phyloP scores from a whole-genome alignment of 1,139 yeast species.

The Diutina pseudorugosa region DNA sequence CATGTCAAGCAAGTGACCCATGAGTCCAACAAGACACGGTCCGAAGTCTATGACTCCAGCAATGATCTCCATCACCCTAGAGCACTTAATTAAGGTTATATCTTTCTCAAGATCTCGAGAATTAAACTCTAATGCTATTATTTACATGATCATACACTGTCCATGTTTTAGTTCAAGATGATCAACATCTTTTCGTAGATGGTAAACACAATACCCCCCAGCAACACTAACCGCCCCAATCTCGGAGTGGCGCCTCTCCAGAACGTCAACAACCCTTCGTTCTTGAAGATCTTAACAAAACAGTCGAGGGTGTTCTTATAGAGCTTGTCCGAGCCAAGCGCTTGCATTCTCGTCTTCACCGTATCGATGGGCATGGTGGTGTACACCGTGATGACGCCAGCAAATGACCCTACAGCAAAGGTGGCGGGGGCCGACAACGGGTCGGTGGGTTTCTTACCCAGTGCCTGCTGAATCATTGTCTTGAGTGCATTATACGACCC shows the following conservation, averaged over 20 bases:
- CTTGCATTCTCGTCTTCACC: constrained; percentile 96
- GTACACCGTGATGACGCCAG: constrained; percentile 89
- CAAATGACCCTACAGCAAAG: constrained; percentile 82
- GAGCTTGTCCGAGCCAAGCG: constrained; percentile 62
- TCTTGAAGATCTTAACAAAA: constrained; percentile 63
- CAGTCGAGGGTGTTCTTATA: constrained; percentile 75
- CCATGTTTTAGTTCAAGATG: not conserved
- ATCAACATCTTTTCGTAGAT: constrained; percentile 82
- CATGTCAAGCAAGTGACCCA: too few relatives aligned
- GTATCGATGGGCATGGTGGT: constrained; percentile 98
- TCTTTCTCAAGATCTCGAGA: too few relatives aligned
- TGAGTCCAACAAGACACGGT: too few relatives aligned
- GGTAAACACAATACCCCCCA: constrained; percentile 95
- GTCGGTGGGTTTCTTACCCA: constrained; percentile 50
- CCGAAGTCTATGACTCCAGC: too few relatives aligned
- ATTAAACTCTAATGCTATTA: not conserved
- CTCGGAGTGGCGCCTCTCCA: constrained; percentile 99
- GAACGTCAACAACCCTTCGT: constrained; percentile 86
- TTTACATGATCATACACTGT: not conserved
- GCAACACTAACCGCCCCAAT: constrained; percentile 76
- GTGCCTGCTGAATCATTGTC: constrained; percentile 63
- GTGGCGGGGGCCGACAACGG: constrained; percentile 75
- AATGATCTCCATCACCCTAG: too few relatives aligned
- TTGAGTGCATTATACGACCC: constrained; percentile 90
- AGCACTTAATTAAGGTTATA: too few relatives aligned